Base-by-base conservation (phyloP, 306 rosid species). In the Hylodesmum podocarpum region DNA sequence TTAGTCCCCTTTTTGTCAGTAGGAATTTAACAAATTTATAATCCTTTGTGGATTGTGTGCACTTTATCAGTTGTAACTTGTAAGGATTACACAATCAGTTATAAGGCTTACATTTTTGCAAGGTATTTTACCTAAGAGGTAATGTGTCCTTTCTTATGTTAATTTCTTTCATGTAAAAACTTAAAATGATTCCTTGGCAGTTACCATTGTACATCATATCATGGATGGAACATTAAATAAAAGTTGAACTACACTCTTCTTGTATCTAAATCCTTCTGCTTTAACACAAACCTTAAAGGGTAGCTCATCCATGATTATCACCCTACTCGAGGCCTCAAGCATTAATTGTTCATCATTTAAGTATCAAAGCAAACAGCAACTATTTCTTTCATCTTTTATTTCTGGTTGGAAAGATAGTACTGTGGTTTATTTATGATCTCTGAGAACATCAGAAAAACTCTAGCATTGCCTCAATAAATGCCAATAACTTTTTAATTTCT, bases 361-460 rank as follows among this genome's bases (percentile, higher is more conserved):
- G 19, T 74, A 74, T 61, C 70, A 24, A 59, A 74, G n/a, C 47
- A 43, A 59, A 40, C 78, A 27, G 4, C 54, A 37, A 58, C 70
- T 58, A 66, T 57, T 59, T 40, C 22, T 36, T 21, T 53, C 7
- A 41, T 34, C 51, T 21, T 70, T 71, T 4, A 19, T 51, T 28
- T 58, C 12, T 15, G 39, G 40, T 15, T 14, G 66, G 66, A 58
- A 58, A 11, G 40, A 58, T 9, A 51, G 21, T 0, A 72, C n/a
- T n/a, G n/a, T 36, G 15, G 15, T 21, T 37, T 54, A 25, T 7
- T 47, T 33, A 29, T 33, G 27, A 49, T 70, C 5, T 4, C 62
- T 22, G 4, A 10, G 31, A 6, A 24, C 29, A 41, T 28, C 22
- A 16, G 70, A 55, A 33, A 74, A 46, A 37, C 5, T 41, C 21